Percentiles rank a stretch among this genome's conserved stretches.
Evolutionary conservation across 257 asterid species (phyloP).

Genomic region (Gentiana straminea): DNA sequence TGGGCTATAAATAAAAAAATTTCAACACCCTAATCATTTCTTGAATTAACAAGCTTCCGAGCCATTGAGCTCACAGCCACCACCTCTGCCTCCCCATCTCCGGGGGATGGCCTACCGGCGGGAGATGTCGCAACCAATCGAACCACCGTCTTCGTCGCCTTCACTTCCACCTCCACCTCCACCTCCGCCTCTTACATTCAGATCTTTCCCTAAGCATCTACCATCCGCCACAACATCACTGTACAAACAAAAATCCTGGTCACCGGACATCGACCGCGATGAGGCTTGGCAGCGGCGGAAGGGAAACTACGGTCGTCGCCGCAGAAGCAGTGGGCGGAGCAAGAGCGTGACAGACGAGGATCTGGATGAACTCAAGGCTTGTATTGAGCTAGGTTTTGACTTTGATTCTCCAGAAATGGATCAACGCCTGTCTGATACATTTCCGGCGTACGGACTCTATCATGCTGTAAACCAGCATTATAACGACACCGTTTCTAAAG

Average conservation of each 20-base stretch:
- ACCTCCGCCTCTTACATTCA: background rate
- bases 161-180: slow-evolving; percentile 5
- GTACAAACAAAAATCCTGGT: slow-evolving; percentile 62
- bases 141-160: slow-evolving; percentile 1
- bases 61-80: slow-evolving; percentile 14
- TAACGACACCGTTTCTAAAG: slow-evolving; percentile 26
- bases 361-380: slow-evolving; percentile 65
- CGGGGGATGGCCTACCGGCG: slow-evolving; percentile 28
- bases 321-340: slow-evolving; percentile 21
- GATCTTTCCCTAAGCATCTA: background rate
- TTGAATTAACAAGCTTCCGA: slow-evolving; percentile 8
- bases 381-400: slow-evolving; percentile 68
- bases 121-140: slow-evolving; percentile 12
- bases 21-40: background rate
- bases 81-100: slow-evolving; percentile 36
- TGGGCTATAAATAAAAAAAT: slow-evolving; percentile 1
- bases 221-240: slow-evolving; percentile 13
- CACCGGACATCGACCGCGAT: slow-evolving; percentile 49
- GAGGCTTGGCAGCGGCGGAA: slow-evolving; percentile 69
- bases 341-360: slow-evolving; percentile 75
- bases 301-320: slow-evolving; percentile 20
- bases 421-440: slow-evolving; percentile 50
- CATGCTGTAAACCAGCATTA: slow-evolving; percentile 47
- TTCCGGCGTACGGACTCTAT: slow-evolving; percentile 68
- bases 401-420: slow-evolving; percentile 68